Evolutionary conservation across 1,139 yeast species (phyloP), one percentile per base, ranked within the genome.

Genomic region (Yamadazyma epiphylla): DNA sequence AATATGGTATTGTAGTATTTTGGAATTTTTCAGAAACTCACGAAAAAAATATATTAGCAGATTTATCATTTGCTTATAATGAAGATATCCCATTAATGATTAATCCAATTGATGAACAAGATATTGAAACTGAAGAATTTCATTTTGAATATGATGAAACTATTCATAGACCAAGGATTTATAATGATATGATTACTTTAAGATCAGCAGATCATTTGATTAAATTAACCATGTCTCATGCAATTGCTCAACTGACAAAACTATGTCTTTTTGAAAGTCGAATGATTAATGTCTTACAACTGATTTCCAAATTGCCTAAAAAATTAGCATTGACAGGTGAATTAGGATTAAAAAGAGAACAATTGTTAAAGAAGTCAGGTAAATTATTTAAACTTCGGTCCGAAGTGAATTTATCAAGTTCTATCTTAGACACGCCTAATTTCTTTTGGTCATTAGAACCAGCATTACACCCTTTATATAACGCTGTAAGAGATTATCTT

Each of bases 361-460:
- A 87, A 45, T 65, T 91, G 19, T 58, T 91, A 37, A 85, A 81
- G 48, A 87, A 89, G 49, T 84, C 95, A 1, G 98, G 98, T 10
- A 80, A 84, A 49, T 60, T 91, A 30, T 89, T 89, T 64, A 89
- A 88, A 46, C 58, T 91, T 19, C 66, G 98, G 28, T 96, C 89
- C 6, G 98, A 91, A 56, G 97, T 91, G 4, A 91, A 91, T 51
- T 63, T 91, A 33, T 82, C 94, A 5, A 85, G 96, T 10, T 86
- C 88, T 37, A 89, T 91, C 15, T 66, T 91, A 34, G 98, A 91
- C 50, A 88, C 96, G 0, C 98, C 98, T 0, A 95, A 86, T 36
- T 88, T 87, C 49, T 91, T 91, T 55, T 91, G 98, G 98, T 85
- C 91, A 15, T 77, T 83, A 39, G 98, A 91, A 56, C 98, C 98